These are phyloP conservation scores for Coniochaeta hoffmannii DNA, from an alignment of 2,329 filamentous ascomycete genomes.

Conservation along the genomic window DNA sequence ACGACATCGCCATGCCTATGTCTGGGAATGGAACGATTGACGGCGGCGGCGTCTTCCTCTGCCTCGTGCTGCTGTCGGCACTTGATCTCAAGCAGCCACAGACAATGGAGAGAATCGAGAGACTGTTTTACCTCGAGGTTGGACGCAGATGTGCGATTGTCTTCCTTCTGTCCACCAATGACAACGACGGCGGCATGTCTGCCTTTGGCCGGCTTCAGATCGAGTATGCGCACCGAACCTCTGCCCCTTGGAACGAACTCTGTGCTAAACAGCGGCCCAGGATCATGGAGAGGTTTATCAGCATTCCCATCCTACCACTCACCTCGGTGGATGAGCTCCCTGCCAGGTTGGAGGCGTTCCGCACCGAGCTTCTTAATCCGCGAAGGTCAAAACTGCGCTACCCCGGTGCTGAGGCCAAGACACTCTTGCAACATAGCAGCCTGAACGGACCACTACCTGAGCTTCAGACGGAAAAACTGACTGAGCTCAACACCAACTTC, in stretches of 20 bases:
- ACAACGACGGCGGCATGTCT: constrained; percentile 19
- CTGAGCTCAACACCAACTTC: constrained; percentile 20
- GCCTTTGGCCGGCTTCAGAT: constrained; percentile 35
- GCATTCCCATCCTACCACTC: constrained; percentile 36
- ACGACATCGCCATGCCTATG: constrained; percentile 38
- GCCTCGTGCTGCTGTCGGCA: constrained; percentile 32
- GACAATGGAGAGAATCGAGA: constrained; percentile 27
- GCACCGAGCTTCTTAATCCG: constrained; percentile 17
- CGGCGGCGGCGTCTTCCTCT: constrained; percentile 23
- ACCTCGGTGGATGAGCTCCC: constrained; percentile 25
- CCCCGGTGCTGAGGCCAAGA: constrained; percentile 4
- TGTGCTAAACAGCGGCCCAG: constrained; percentile 13
- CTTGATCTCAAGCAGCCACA: constrained; percentile 23
- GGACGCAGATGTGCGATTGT: constrained; percentile 32
- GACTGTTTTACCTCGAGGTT: constrained; percentile 32
- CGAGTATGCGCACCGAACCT: constrained; percentile 25
- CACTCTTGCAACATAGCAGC: constrained; percentile 27
- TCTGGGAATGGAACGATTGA: constrained; percentile 2
- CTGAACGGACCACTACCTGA: constrained; percentile 16
- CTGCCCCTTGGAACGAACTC: neutral
- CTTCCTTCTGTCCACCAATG: constrained; percentile 30
- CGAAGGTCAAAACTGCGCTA: neutral
- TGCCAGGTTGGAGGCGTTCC: constrained; percentile 29
- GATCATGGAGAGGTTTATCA: constrained; percentile 20
- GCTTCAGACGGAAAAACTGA: constrained; percentile 24